Evolutionary conservation across 2,329 filamentous ascomycete genomes (phyloP).

Genomic region (Aspergillus pseudoterreus): DNA sequence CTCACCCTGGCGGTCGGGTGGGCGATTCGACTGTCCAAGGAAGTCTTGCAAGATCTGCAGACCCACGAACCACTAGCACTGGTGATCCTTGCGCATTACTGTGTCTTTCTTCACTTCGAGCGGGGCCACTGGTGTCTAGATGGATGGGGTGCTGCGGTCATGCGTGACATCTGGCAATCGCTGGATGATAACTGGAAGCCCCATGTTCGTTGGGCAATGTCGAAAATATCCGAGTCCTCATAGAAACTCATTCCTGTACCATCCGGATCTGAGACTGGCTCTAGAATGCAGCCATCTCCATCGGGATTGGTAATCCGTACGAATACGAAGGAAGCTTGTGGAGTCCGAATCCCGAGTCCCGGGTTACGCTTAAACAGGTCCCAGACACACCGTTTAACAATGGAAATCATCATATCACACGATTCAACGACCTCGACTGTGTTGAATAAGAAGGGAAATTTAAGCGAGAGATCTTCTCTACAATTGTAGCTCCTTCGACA

Average conservation of each 20-base stretch:
- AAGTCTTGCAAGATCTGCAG: slow-evolving; percentile 13
- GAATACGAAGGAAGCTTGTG: too few species aligned
- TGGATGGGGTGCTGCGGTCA: slow-evolving; percentile 14
- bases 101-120: slow-evolving; percentile 15
- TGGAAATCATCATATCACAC: too few species aligned
- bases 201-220: slow-evolving; percentile 18
- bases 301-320: too few species aligned
- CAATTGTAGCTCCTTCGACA: too few species aligned
- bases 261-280: too few species aligned
- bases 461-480: too few species aligned
- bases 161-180: slow-evolving; percentile 12
- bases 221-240: slow-evolving; percentile 4
- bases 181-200: slow-evolving; percentile 12
- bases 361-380: too few species aligned
- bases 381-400: too few species aligned
- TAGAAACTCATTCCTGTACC: neutral
- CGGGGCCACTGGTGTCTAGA: slow-evolving; percentile 17
- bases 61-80: slow-evolving; percentile 12
- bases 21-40: slow-evolving; percentile 15
- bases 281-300: too few species aligned
- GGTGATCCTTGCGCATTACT: slow-evolving; percentile 22
- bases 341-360: too few species aligned
- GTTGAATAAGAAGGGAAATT: too few species aligned
- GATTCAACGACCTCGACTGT: too few species aligned
- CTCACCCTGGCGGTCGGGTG: slow-evolving; percentile 19